phyloP scores from a whole-genome alignment of 805 yeast genomes.

The Saccharomycopsis fermentans region DNA sequence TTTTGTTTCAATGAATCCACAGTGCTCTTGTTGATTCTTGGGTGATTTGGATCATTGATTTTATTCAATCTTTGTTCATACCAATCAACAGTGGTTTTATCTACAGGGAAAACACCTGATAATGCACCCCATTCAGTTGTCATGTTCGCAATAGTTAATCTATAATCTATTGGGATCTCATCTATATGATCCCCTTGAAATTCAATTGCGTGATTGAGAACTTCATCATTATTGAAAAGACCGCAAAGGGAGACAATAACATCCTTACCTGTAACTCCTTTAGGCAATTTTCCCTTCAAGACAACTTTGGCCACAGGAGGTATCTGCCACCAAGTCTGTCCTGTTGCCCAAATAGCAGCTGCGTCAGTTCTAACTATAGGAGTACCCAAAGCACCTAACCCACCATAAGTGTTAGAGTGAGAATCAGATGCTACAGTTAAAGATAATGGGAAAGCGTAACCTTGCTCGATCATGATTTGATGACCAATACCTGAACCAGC shows the following conservation, averaged over 20 bases:
- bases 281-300: constrained; percentile 67
- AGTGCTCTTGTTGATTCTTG: constrained; percentile 62
- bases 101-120: constrained; percentile 96
- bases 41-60: constrained; percentile 43
- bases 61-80: constrained; percentile 50
- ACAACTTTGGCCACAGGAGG: constrained; percentile 97
- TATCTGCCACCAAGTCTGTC: constrained; percentile 99
- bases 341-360: constrained; percentile 99
- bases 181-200: constrained; percentile 76
- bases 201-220: constrained; percentile 86
- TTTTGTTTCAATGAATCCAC: constrained; percentile 42
- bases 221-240: constrained; percentile 83
- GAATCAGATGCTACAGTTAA: constrained; percentile 95
- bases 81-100: constrained; percentile 64
- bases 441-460: constrained; percentile 92
- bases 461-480: constrained; percentile 98
- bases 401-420: constrained; percentile 97
- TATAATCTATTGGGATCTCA: constrained; percentile 63
- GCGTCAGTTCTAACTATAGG: constrained; percentile 98
- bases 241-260: constrained; percentile 96
- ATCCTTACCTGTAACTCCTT: constrained; percentile 92
- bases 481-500: constrained; percentile 99
- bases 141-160: constrained; percentile 93
- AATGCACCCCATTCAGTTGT: constrained; percentile 99
- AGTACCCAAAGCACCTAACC: constrained; percentile 91